A percentile compares a stretch with the other conserved stretches of the same genome.
Evolutionary conservation across 768 basidiomycete species (phyloP).

Genomic region (Imleria badia): DNA sequence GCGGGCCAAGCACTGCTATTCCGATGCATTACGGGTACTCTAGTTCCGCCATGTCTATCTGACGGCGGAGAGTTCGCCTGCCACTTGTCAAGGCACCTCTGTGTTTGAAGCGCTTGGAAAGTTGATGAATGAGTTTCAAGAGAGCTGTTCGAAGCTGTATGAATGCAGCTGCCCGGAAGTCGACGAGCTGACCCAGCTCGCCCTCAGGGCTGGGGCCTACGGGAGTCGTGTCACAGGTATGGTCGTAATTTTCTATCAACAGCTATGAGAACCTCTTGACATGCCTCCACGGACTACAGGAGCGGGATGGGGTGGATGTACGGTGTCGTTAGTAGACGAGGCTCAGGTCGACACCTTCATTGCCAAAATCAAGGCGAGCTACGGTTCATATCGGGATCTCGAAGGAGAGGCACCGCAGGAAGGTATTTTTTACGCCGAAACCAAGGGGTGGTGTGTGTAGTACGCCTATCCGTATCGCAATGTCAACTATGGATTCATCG

Average conservation of each 20-base stretch:
- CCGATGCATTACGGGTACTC: conserved; percentile 79
- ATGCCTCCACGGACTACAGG: conserved; percentile 48
- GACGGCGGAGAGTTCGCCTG: conserved; percentile 31
- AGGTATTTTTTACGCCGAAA: conserved; percentile 78
- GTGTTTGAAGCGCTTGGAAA: conserved; percentile 56
- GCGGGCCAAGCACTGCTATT: conserved; percentile 76
- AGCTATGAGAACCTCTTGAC: neutral
- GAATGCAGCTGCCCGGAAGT: conserved; percentile 83
- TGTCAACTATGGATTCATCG: too few relatives aligned
- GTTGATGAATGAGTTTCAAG: conserved; percentile 79
- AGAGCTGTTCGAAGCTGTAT: conserved; percentile 63
- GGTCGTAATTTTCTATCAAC: neutral
- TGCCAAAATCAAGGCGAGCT: conserved; percentile 51
- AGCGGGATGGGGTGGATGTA: conserved; percentile 92
- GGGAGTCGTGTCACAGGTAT: conserved; percentile 85
- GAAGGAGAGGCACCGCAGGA: conserved; percentile 57
- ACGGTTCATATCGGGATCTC: conserved; percentile 62
- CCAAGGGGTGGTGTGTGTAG: conserved; percentile 83
- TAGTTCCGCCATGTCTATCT: conserved; percentile 72
- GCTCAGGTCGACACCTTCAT: conserved; percentile 64
- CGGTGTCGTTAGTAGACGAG: conserved; percentile 79
- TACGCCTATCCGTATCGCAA: too few relatives aligned
- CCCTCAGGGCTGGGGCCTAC: conserved; percentile 68
- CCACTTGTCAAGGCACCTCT: conserved; percentile 16
- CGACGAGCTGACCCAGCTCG: conserved; percentile 64